These are phyloP conservation scores for Penicillium herquei DNA, from an alignment of 495 filamentous ascomycete genomes.

Conservation along the genomic window DNA sequence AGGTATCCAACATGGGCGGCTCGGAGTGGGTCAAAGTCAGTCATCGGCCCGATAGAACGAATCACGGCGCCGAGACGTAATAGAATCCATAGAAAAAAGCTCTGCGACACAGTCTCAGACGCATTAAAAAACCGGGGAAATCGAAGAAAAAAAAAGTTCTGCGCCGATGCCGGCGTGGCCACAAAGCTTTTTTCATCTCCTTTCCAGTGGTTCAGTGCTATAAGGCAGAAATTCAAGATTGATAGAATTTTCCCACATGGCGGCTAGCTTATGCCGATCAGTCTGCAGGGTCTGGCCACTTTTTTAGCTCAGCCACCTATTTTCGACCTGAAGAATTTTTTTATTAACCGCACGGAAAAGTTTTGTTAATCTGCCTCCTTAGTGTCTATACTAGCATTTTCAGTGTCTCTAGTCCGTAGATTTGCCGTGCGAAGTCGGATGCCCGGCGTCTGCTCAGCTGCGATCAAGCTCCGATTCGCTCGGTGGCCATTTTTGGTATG, in stretches of 20 bases:
- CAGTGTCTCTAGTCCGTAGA: neutral
- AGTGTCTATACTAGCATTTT: no score
- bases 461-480: neutral
- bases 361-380: no score
- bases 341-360: neutral
- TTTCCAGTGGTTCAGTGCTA: neutral
- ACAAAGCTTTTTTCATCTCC: neutral
- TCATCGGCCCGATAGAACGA: slow-evolving; percentile 15
- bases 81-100: slow-evolving; percentile 10
- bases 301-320: neutral
- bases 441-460: neutral
- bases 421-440: neutral
- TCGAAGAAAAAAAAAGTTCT: slow-evolving; percentile 10
- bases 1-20: slow-evolving; percentile 3
- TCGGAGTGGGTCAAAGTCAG: slow-evolving; percentile 14
- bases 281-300: neutral
- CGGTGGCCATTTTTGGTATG: neutral
- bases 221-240: neutral
- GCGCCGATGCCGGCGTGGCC: slow-evolving; percentile 21
- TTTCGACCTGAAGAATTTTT: neutral
- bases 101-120: slow-evolving; percentile 2
- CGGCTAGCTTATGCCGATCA: neutral
- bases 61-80: slow-evolving; percentile 20
- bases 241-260: neutral
- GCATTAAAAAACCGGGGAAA: slow-evolving; percentile 16